Percentiles rank a stretch among this genome's conserved stretches.
Evolutionary conservation across 78 protist genomes (phyloP).

Genomic region (Dictyostelium brefeldianum): DNA sequence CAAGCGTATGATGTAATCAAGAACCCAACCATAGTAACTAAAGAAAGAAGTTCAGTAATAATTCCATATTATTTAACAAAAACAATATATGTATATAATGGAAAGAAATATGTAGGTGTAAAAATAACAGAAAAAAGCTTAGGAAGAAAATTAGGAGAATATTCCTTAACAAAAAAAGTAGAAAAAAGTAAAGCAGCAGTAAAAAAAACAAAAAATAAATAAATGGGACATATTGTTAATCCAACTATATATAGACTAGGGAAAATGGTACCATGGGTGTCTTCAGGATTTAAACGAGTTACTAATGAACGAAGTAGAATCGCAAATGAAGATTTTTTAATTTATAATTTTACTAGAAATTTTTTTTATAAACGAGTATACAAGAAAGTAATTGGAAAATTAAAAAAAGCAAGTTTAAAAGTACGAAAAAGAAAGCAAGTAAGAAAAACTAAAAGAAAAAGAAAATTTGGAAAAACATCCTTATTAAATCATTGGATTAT

Average conservation of each 20-base stretch:
- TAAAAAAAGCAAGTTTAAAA: neutral
- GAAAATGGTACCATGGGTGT: neutral
- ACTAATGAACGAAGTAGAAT: neutral
- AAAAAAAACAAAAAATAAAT: no score
- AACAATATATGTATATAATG: no score
- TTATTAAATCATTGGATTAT: neutral
- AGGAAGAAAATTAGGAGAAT: no score
- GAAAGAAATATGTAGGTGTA: no score
- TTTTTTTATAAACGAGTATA: neutral
- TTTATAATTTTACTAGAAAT: neutral
- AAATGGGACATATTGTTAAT: no score
- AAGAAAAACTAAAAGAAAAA: neutral
- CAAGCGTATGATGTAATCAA: no score
- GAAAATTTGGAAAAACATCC: neutral
- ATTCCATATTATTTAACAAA: no score
- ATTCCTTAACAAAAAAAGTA: no score
- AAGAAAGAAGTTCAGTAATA: no score
- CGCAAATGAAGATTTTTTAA: neutral
- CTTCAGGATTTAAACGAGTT: neutral
- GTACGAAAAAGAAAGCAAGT: neutral
- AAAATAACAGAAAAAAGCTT: no score
- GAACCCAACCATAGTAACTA: no score
- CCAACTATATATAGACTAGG: neutral
- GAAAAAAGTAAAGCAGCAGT: no score
- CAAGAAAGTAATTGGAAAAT: neutral